Conservation (phyloP, 306 rosid genomes). For the Clitoria ternatea region DNA sequence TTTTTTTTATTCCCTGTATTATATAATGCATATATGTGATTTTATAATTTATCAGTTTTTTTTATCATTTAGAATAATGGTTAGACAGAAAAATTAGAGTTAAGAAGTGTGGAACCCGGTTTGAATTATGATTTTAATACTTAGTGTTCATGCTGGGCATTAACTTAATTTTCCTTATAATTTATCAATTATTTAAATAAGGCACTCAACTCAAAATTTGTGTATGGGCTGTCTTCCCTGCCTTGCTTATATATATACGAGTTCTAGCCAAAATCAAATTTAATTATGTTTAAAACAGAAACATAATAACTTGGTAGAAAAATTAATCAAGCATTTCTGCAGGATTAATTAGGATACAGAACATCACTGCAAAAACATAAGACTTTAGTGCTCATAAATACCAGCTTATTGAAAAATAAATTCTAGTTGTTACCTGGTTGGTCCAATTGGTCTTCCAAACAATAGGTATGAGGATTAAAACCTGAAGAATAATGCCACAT, state of each 20-base stretch:
- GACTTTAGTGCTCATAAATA: not conserved
- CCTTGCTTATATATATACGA: not conserved
- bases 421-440: slow-evolving; percentile 37
- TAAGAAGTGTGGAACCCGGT: too few species aligned
- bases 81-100: too few species aligned
- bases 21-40: too few species aligned
- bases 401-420: not conserved
- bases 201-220: too few species aligned
- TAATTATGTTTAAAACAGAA: not conserved
- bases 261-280: not conserved
- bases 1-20: too few species aligned
- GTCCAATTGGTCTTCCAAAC: slow-evolving; percentile 50
- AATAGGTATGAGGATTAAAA: slow-evolving; percentile 24
- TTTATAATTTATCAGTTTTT: too few species aligned
- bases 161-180: too few species aligned
- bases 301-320: not conserved
- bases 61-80: too few species aligned
- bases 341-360: not conserved
- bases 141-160: too few species aligned
- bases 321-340: not conserved
- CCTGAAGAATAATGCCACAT: slow-evolving; percentile 41
- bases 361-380: not conserved
- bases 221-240: not conserved
- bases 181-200: too few species aligned
- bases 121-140: too few species aligned